These are phyloP conservation scores for Ramalina intermedia DNA, from an alignment of 495 filamentous ascomycete genomes.

Conservation along the genomic window DNA sequence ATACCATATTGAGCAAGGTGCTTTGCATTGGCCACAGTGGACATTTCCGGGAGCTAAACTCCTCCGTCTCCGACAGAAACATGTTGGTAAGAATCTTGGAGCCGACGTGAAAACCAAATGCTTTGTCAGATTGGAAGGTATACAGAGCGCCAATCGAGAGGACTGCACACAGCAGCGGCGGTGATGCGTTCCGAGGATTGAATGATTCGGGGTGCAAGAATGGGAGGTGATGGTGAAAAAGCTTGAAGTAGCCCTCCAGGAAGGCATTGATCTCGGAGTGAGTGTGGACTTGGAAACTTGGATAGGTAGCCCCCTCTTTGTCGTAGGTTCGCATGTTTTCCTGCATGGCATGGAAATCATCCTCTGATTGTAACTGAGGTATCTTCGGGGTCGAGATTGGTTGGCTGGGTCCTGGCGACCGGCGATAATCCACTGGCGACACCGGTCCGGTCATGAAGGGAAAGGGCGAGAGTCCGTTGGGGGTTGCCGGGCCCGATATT, in stretches of 20 bases:
- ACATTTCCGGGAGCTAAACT: slow-evolving; percentile 97
- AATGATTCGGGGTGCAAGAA: slow-evolving; percentile 94
- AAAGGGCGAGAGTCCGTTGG: slow-evolving; percentile 68
- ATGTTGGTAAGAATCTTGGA: slow-evolving; percentile 94
- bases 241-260: slow-evolving; percentile 85
- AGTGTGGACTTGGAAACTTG: slow-evolving; percentile 76
- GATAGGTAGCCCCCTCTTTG: slow-evolving; percentile 65
- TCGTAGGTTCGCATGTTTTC: slow-evolving; percentile 75
- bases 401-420: slow-evolving; percentile 50
- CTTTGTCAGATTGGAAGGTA: slow-evolving; percentile 91
- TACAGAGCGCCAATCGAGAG: slow-evolving; percentile 94
- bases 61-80: slow-evolving; percentile 94
- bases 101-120: slow-evolving; percentile 92
- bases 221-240: slow-evolving; percentile 93
- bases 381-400: slow-evolving; percentile 50
- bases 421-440: slow-evolving; percentile 54
- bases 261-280: slow-evolving; percentile 71
- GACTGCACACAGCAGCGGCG: slow-evolving; percentile 76
- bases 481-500: slow-evolving; percentile 56
- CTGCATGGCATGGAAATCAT: slow-evolving; percentile 54
- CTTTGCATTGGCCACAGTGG: slow-evolving; percentile 96
- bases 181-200: slow-evolving; percentile 57
- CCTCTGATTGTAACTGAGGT: slow-evolving; percentile 39
- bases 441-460: slow-evolving; percentile 60
- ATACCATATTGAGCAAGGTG: slow-evolving; percentile 93